Evolutionary conservation across 306 rosid genomes (phyloP).

Genomic region (Begonia masoniana): DNA sequence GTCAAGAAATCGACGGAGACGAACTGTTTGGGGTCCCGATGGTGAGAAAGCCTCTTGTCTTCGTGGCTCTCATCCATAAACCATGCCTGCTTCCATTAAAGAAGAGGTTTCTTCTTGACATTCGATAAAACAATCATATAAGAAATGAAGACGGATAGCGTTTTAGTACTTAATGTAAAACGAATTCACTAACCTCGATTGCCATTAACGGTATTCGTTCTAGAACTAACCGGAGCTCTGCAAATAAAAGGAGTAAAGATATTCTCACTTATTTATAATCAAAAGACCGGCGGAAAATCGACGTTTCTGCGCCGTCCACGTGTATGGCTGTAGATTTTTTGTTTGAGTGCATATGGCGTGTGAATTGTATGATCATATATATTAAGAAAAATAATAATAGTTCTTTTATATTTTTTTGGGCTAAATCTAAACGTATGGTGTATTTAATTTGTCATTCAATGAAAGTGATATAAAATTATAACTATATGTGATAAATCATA

Average conservation of each 20-base stretch:
- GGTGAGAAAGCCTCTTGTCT: constrained; percentile 74
- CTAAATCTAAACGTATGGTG: too few species aligned
- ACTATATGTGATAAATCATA: too few species aligned
- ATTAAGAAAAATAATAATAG: too few species aligned
- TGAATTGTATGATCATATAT: too few species aligned
- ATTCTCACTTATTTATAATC: neutral
- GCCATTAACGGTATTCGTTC: constrained; percentile 22
- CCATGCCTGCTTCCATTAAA: constrained; percentile 51
- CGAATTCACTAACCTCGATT: constrained; percentile 35
- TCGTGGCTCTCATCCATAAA: constrained; percentile 54
- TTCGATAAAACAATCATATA: too few species aligned
- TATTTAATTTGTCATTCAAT: too few species aligned
- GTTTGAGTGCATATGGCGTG: too few species aligned
- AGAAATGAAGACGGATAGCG: too few species aligned
- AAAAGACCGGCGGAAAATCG: neutral
- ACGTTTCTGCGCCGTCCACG: neutral
- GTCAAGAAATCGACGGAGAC: constrained; percentile 45
- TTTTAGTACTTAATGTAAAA: neutral
- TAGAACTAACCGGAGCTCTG: neutral
- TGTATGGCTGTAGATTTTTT: constrained; percentile 6
- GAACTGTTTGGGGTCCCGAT: constrained; percentile 33
- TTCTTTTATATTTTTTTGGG: too few species aligned
- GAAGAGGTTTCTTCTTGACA: neutral
- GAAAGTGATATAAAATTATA: too few species aligned
- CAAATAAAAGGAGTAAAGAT: neutral